Evolutionary conservation across 2,329 filamentous ascomycete genomes (phyloP).

Genomic region (Trichoderma guizhouense): DNA sequence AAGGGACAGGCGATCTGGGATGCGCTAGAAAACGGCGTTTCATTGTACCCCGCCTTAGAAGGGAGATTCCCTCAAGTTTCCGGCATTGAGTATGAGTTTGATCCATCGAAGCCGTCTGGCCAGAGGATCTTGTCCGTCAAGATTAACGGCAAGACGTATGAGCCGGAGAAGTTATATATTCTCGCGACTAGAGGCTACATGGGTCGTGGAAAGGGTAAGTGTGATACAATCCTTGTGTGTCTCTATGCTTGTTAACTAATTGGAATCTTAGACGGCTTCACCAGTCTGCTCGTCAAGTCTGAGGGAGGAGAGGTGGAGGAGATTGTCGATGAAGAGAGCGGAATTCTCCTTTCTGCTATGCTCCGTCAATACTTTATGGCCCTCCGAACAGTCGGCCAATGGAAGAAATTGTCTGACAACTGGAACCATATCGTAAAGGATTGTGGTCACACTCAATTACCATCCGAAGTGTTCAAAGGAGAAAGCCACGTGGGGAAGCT

Average conservation of each 20-base stretch:
- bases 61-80: conserved; percentile 83
- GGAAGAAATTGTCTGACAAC: conserved; percentile 69
- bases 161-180: conserved; percentile 62
- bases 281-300: conserved; percentile 67
- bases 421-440: conserved; percentile 64
- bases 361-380: conserved; percentile 90
- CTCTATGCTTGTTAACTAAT: conserved; percentile 19
- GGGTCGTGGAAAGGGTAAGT: conserved; percentile 68
- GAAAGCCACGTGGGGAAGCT: conserved; percentile 34
- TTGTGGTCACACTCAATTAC: conserved; percentile 50
- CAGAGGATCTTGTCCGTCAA: conserved; percentile 61
- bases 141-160: conserved; percentile 59
- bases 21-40: conserved; percentile 83
- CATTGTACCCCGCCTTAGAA: conserved; percentile 77
- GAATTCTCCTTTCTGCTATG: conserved; percentile 80
- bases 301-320: conserved; percentile 76
- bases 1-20: conserved; percentile 69
- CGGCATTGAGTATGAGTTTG: conserved; percentile 73
- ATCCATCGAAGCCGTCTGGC: conserved; percentile 58
- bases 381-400: conserved; percentile 74
- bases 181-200: conserved; percentile 85
- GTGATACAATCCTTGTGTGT: neutral
- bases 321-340: conserved; percentile 80
- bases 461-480: conserved; percentile 28
- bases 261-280: conserved; percentile 63